Conservation (phyloP, 2,329 filamentous ascomycete genomes). For the Diplodia seriata region DNA sequence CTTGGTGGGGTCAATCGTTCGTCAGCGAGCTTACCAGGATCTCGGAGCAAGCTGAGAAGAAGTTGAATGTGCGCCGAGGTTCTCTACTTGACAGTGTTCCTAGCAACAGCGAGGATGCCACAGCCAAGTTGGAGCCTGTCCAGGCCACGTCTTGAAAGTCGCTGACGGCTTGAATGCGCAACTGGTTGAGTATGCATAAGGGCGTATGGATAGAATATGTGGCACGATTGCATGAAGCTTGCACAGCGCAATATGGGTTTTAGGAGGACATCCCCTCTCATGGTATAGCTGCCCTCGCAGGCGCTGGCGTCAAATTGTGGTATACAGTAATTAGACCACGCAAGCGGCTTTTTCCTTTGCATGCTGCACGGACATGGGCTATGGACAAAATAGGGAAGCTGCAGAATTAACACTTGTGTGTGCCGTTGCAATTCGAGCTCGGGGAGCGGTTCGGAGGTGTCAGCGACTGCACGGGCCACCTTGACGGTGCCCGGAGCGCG, state of each 20-base stretch:
- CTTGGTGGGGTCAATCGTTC: slow-evolving; percentile 96
- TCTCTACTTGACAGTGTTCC: slow-evolving; percentile 29
- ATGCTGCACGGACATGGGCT: background rate
- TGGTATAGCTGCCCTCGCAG: background rate
- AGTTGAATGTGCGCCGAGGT: slow-evolving; percentile 50
- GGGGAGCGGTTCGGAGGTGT: background rate
- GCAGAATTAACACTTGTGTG: background rate
- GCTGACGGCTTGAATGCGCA: background rate
- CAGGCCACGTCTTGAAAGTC: background rate
- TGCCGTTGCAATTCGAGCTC: background rate
- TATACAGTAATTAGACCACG: slow-evolving; percentile 10
- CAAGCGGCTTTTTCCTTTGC: background rate
- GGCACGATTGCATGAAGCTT: slow-evolving; percentile 28
- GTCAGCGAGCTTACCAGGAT: slow-evolving; percentile 78
- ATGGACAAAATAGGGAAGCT: background rate
- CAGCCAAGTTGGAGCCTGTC: background rate
- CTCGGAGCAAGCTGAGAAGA: slow-evolving; percentile 59
- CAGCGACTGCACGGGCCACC: slow-evolving; percentile 9
- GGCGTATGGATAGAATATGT: slow-evolving; percentile 19
- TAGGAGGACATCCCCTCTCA: background rate
- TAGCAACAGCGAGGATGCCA: background rate
- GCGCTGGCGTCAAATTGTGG: slow-evolving; percentile 15
- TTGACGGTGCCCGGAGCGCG: background rate
- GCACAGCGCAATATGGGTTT: slow-evolving; percentile 10
- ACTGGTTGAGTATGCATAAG: background rate